Conservation (phyloP, 2,329 filamentous ascomycete species). For the Claviceps monticola region DNA sequence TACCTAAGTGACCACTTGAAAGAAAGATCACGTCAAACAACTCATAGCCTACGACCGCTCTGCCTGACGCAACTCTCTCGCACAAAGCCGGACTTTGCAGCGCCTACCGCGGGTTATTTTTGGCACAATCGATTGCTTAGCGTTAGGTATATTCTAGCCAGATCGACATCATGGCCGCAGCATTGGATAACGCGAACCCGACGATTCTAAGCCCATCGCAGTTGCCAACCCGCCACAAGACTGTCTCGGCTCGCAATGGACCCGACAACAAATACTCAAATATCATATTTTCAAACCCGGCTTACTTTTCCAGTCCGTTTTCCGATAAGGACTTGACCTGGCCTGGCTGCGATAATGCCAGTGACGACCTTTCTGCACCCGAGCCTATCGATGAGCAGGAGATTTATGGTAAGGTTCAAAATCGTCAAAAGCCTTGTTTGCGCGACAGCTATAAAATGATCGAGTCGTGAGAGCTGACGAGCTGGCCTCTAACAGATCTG, state of each 20-base stretch:
- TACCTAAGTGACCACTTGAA: too few species aligned
- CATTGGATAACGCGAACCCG: conserved; percentile 71
- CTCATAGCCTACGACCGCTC: too few species aligned
- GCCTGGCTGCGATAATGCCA: conserved; percentile 23
- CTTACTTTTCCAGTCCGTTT: conserved; percentile 28
- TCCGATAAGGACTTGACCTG: conserved; percentile 22
- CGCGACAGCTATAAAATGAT: too few species aligned
- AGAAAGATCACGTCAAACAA: too few species aligned
- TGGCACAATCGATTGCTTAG: background rate
- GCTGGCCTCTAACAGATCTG: conserved; percentile 46
- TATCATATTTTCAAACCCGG: conserved; percentile 31
- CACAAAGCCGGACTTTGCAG: background rate
- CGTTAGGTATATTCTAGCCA: background rate
- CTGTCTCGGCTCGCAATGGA: conserved; percentile 30
- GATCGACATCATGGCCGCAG: conserved; percentile 12
- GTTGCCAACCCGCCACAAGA: conserved; percentile 61
- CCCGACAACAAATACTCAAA: conserved; percentile 34
- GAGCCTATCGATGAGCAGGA: conserved; percentile 95
- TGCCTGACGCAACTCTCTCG: too few species aligned
- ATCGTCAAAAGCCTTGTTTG: background rate
- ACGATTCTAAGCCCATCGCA: conserved; percentile 81
- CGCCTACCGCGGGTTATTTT: too few species aligned
- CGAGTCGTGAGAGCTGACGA: background rate
- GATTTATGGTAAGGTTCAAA: conserved; percentile 58
- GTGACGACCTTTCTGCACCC: conserved; percentile 42